Evolutionary conservation across 352 stramenopile species (phyloP), one percentile per base, ranked within the genome.

Genomic region (Globisporangium perplexum): DNA sequence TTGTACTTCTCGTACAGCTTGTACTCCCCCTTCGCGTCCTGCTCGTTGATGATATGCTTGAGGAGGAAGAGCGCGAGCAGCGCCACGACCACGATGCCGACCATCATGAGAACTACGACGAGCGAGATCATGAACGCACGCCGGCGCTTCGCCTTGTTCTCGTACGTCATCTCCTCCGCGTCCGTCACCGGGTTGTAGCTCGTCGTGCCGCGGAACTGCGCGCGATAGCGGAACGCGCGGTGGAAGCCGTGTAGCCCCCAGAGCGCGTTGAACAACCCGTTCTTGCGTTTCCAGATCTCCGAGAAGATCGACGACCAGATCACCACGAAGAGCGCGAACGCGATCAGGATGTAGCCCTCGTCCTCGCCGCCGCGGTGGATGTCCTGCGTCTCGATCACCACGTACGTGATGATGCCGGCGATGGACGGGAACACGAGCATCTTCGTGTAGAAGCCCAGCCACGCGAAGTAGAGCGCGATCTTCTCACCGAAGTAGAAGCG

Each of bases 381-480:
- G 17, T 78, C 50, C 4, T 68, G 65, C 6, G 60, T 74, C 57
- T 88, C 65, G 18, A 86, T 63, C 11, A 84, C 78, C 14, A 68
- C 53, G 52, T 80, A 94, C 17, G 92, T 88, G 47, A 90, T 77
- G 47, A 96, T 70, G 17, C 89, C 89, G 0, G 82, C 65, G 10
- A 94, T 74, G 10, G 78, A 66, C 14, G 88, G 86, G 38, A 95
- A 75, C 1, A 96, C 22, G 4, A 97, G 72, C 83, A 95, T 93
- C 71, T 93, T 93, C n/a, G 88, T 97, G 72, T 96, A 97, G 54
- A 95, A 96, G 11, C 88, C 87, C 31, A 97, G 72, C 77, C 86
- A 97, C 11, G 86, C 87, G 62, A 97, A 97, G 60, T 97, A 97
- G 26, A 97, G 77, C 28, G 82, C 87, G 17, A 96, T 81, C 54